These are phyloP conservation scores for Lactarius deliciosus DNA, from an alignment of 768 basidiomycete species.

Conservation along the genomic window DNA sequence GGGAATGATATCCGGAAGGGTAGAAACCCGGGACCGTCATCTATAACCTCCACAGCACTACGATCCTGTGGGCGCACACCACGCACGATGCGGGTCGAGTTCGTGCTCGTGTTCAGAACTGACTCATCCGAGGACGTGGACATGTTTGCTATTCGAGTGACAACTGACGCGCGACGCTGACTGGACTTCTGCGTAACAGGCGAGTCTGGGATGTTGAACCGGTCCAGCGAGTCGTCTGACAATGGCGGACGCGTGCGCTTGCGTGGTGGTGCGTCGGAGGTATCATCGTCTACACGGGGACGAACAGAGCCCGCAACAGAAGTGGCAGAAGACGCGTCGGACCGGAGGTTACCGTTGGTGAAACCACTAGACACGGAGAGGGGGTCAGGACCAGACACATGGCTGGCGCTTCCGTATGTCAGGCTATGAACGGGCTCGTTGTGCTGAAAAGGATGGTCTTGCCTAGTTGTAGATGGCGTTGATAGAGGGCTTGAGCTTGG, in stretches of 20 bases:
- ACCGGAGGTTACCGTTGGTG: slow-evolving; percentile 35
- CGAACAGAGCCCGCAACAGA: slow-evolving; percentile 41
- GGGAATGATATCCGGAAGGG: slow-evolving; percentile 67
- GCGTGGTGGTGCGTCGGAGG: slow-evolving; percentile 56
- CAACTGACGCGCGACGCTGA: slow-evolving; percentile 47
- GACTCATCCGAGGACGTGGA: slow-evolving; percentile 74
- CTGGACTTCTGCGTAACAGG: slow-evolving; percentile 58
- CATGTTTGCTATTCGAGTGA: slow-evolving; percentile 34
- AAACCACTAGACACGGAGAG: slow-evolving; percentile 25
- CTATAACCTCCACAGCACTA: slow-evolving; percentile 27
- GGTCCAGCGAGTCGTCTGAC: slow-evolving; percentile 39
- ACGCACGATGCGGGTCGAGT: slow-evolving; percentile 36
- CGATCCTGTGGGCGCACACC: slow-evolving; percentile 23
- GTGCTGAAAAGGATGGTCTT: slow-evolving; percentile 43
- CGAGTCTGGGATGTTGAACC: slow-evolving; percentile 48
- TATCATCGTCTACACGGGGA: slow-evolving; percentile 42
- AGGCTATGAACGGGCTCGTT: slow-evolving; percentile 43
- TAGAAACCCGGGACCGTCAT: slow-evolving; percentile 42
- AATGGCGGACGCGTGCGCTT: slow-evolving; percentile 64
- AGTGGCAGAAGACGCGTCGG: slow-evolving; percentile 56
- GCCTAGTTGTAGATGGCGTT: slow-evolving; percentile 41
- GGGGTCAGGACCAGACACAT: slow-evolving; percentile 12
- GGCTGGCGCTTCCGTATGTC: slow-evolving; percentile 40
- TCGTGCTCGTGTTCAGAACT: slow-evolving; percentile 42
- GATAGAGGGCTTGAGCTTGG: slow-evolving; percentile 70